A percentile compares a stretch with the other conserved stretches of the same genome.
These are phyloP conservation scores for Fusarium verticillioides DNA, from an alignment of 2,329 filamentous ascomycete genomes.

Conservation along the genomic window DNA sequence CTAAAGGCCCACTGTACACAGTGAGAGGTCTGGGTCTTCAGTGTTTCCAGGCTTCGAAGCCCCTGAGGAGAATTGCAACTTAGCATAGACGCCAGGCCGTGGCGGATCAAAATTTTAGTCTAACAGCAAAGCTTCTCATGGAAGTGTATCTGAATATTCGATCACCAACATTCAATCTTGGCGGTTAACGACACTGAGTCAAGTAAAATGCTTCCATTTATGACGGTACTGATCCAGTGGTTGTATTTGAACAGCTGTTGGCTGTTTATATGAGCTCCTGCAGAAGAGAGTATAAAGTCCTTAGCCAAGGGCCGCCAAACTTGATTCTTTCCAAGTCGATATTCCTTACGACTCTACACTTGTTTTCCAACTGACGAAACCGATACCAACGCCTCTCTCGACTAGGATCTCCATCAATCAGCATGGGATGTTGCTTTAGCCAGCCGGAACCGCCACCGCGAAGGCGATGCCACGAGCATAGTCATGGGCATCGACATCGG, in stretches of 20 bases:
- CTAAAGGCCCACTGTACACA: too few species aligned
- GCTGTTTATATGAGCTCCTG: not conserved
- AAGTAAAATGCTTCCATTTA: not conserved
- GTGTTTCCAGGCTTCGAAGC: not conserved
- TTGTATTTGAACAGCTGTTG: not conserved
- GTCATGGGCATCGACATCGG: too few species aligned
- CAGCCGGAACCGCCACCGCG: not conserved
- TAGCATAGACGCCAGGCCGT: not conserved
- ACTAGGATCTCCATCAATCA: not conserved
- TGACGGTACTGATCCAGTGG: not conserved
- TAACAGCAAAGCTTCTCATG: not conserved
- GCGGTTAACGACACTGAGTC: not conserved
- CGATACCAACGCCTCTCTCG: not conserved
- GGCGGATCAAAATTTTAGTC: not conserved
- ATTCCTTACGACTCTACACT: not conserved
- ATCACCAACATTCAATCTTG: not conserved
- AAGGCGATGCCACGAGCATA: not conserved
- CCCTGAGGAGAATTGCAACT: not conserved
- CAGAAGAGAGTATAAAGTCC: not conserved
- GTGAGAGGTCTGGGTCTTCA: not conserved
- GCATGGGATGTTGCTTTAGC: slow-evolving; percentile 25
- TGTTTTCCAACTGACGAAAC: not conserved
- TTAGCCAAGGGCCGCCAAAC: not conserved
- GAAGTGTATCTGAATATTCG: not conserved
- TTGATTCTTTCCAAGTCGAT: not conserved